These are phyloP conservation scores for Prosopis cineraria DNA, from an alignment of 306 rosid genomes.

Conservation along the genomic window DNA sequence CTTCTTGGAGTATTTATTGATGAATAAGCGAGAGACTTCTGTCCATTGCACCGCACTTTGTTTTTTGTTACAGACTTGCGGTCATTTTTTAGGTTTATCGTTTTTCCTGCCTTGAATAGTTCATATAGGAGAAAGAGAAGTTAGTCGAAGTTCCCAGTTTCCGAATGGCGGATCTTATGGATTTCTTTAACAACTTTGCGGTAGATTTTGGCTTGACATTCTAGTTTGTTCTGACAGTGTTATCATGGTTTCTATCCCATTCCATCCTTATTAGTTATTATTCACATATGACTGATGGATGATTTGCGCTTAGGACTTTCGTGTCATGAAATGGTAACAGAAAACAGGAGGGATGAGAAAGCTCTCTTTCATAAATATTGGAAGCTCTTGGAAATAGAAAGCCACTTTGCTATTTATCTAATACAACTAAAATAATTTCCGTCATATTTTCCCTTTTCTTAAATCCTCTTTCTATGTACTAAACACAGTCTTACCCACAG, in stretches of 20 bases:
- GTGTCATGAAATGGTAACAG: neutral
- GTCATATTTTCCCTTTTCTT: too few relatives aligned
- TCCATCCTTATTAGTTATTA: too few relatives aligned
- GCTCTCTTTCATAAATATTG: neutral
- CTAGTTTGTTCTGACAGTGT: neutral
- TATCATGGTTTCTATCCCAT: neutral
- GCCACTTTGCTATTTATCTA: neutral
- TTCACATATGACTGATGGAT: neutral
- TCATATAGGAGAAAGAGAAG: neutral
- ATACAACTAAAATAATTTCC: neutral
- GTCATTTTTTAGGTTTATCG: constrained; percentile 18
- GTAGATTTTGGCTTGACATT: constrained; percentile 8
- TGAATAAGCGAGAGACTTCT: constrained; percentile 34
- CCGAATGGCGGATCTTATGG: neutral
- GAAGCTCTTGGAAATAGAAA: neutral
- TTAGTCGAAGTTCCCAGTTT: constrained; percentile 6
- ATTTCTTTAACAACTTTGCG: constrained; percentile 3
- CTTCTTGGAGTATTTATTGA: constrained; percentile 32
- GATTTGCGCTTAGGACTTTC: neutral
- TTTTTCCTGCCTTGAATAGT: neutral
- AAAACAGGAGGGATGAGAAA: neutral
- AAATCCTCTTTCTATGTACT: too few relatives aligned
- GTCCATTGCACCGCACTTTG: constrained; percentile 28
- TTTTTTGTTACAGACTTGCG: constrained; percentile 1
- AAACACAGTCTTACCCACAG: too few relatives aligned